Evolutionary conservation across 176 grass and related monocot genomes (phyloP).

Genomic region (Paspalum vaginatum): DNA sequence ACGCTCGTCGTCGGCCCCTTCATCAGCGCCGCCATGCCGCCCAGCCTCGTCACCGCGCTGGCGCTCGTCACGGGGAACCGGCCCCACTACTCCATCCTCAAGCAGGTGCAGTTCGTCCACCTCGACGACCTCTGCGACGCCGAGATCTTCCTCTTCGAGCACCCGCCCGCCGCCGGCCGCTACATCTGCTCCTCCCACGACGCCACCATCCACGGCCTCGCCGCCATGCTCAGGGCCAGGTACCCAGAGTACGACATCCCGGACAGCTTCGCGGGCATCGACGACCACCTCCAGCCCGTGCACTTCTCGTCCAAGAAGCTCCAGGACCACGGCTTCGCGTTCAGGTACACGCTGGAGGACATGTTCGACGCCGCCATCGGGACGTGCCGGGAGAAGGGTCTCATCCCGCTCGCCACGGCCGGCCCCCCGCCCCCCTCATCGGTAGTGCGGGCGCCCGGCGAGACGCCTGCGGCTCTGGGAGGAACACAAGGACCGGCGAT

Average conservation of each 20-base stretch:
- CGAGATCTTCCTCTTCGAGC: conserved; percentile 79
- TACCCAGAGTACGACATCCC: conserved; percentile 72
- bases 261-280: conserved; percentile 48
- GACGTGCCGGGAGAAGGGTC: conserved; percentile 73
- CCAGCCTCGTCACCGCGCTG: conserved; percentile 79
- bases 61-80: conserved; percentile 77
- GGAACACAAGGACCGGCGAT: not conserved
- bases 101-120: conserved; percentile 76
- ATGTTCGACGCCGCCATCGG: conserved; percentile 74
- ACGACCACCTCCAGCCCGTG: conserved; percentile 39
- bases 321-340: conserved; percentile 62
- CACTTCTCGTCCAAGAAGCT: conserved; percentile 87
- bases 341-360: conserved; percentile 73
- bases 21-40: conserved; percentile 73
- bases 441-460: not conserved
- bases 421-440: not conserved
- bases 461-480: conserved; percentile 12
- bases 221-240: conserved; percentile 58
- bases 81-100: conserved; percentile 79
- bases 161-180: conserved; percentile 59
- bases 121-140: conserved; percentile 88
- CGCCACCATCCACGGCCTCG: conserved; percentile 75
- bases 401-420: conserved; percentile 42
- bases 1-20: conserved; percentile 91
- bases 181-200: conserved; percentile 91